These are phyloP conservation scores for Noccaea bulbosa DNA, from an alignment of 345 rosid genomes.

Conservation along the genomic window DNA sequence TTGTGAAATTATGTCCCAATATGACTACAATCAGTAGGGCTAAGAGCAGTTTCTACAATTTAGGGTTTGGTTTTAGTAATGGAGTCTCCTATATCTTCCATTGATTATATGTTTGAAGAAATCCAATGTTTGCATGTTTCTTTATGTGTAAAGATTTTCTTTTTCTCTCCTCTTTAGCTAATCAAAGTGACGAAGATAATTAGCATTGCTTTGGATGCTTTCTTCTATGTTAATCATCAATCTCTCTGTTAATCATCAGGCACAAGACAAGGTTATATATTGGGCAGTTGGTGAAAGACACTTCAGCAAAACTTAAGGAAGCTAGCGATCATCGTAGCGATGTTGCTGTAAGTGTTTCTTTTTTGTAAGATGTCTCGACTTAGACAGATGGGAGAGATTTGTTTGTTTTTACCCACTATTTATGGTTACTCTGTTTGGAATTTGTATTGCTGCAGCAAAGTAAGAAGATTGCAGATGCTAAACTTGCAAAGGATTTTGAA, in stretches of 20 bases:
- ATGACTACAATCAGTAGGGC: not conserved
- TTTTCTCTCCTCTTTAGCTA: not conserved
- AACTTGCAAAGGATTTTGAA: conserved; percentile 95
- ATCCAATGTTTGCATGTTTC: not conserved
- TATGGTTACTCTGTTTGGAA: not conserved
- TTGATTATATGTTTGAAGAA: conserved; percentile 17
- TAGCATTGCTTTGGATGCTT: conserved; percentile 9
- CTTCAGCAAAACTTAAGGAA: conserved; percentile 77
- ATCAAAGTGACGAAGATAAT: not conserved
- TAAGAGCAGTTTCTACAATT: too few species aligned
- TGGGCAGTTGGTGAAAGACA: conserved; percentile 75
- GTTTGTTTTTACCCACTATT: not conserved
- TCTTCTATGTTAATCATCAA: not conserved
- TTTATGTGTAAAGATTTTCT: not conserved
- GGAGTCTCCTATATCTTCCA: not conserved
- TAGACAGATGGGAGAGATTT: not conserved
- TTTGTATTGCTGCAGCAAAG: conserved; percentile 32
- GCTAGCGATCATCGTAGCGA: conserved; percentile 71
- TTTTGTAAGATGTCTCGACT: too few species aligned
- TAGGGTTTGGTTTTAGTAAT: too few species aligned
- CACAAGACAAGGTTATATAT: conserved; percentile 74
- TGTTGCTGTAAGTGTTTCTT: conserved; percentile 46
- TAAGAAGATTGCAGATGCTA: conserved; percentile 53
- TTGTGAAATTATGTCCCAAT: not conserved
- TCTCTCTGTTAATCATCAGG: conserved; percentile 46